Evolutionary conservation across 2,329 filamentous ascomycete genomes (phyloP), one percentile per base, ranked within the genome.

Genomic region (Thelonectria discophora): DNA sequence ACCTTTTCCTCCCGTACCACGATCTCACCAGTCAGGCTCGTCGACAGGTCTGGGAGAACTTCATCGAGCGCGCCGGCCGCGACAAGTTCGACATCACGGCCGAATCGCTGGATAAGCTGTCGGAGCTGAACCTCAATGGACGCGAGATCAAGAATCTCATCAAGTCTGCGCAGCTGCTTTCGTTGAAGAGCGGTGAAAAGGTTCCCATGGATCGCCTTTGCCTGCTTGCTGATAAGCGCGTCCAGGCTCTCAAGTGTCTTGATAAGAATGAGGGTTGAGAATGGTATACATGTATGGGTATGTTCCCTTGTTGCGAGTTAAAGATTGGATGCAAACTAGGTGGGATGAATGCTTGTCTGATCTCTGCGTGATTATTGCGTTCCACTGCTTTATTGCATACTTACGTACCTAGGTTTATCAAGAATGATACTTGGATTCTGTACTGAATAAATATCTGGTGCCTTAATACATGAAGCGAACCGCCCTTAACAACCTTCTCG

Each of bases 71-170:
- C 7, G 68, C 73, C 2, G 73, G 74, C 0, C 43, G 52, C 0
- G 65, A 72, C 24, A 67, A 68, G 50, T 73, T 74, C 53, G 67
- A 74, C 2, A 48, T 78, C 3, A 60, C 62, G 0, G 67, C 72
- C 0, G 68, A 65, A 3, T 66, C 72, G 0, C 45, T 80, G 2
- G 67, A 76, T 5, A 69, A 78, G 55, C 67, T 84, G 27, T 71
- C 80, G 0, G 55, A 70, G 45, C 70, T 81, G 54, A 66, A 74
- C 15, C 74, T 83, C 17, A 83, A 83, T 52, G 80, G 81, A 0
- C 73, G 81, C 3, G 80, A 84, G 74, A 84, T 84, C 53, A 82
- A 83, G 70, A 83, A 82, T 40, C 50, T 78, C n/a, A 67, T 80
- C 64, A 80, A 80, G 68, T 75, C 74, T 7, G 74, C 75, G 0